phyloP scores from a whole-genome alignment of 352 stramenopile genomes.

The Thalassiosira livingstoniorum region DNA sequence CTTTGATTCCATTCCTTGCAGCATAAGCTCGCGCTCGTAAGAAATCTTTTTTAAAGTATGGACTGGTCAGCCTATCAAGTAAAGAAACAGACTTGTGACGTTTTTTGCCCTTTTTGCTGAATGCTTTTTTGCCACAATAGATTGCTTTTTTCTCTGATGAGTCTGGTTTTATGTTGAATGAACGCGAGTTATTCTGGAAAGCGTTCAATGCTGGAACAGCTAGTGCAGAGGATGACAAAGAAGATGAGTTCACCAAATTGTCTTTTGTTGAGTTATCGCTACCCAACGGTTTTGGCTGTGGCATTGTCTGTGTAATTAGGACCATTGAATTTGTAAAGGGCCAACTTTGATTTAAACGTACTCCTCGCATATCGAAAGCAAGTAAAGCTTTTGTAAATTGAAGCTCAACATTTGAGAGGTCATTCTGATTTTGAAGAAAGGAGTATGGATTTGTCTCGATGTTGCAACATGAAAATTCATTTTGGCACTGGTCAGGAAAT shows the following conservation, averaged over 20 bases:
- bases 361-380: conserved; percentile 32
- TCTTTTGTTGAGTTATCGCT: background rate
- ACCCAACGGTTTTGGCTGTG: background rate
- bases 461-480: no score
- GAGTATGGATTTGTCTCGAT: conserved; percentile 47
- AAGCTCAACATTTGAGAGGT: conserved; percentile 25
- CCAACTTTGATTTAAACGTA: conserved; percentile 19
- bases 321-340: conserved; percentile 41
- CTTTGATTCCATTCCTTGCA: conserved; percentile 26
- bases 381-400: conserved; percentile 40
- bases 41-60: conserved; percentile 44
- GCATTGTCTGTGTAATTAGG: conserved; percentile 32
- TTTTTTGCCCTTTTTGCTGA: conserved; percentile 40
- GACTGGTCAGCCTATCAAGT: conserved; percentile 17
- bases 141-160: conserved; percentile 1
- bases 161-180: background rate
- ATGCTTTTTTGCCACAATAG: conserved; percentile 24
- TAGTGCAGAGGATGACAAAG: no score
- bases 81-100: conserved; percentile 20
- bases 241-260: background rate
- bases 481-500: no score
- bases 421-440: conserved; percentile 2
- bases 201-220: no score
- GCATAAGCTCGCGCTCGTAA: conserved; percentile 17
- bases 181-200: background rate